Conservation (phyloP, 805 yeast genomes). For the Ogataea nakhonphanomensis region DNA sequence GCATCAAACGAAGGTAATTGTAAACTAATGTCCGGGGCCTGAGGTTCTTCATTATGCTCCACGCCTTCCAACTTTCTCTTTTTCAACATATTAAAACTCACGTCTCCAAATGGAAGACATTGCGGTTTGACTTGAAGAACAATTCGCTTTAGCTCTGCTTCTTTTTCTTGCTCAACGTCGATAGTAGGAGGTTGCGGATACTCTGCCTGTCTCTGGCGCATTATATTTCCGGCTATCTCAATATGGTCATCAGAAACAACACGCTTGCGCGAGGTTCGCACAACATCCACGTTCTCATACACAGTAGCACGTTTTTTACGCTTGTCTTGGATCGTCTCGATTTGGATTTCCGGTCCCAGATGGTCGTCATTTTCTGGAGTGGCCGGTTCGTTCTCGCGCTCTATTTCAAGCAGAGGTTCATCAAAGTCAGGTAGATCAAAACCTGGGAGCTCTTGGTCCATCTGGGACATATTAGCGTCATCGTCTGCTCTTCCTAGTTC, state of each 20-base stretch:
- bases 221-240: slow-evolving; percentile 41
- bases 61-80: slow-evolving; percentile 15
- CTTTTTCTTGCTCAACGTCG: slow-evolving; percentile 1
- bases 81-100: slow-evolving; percentile 12
- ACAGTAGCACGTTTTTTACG: slow-evolving; percentile 29
- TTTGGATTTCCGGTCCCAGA: slow-evolving; percentile 3
- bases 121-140: slow-evolving; percentile 10
- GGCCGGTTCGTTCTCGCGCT: slow-evolving; percentile 15
- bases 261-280: slow-evolving; percentile 46
- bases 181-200: slow-evolving; percentile 20
- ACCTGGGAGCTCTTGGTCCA: slow-evolving; percentile 38
- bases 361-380: slow-evolving; percentile 13
- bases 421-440: slow-evolving; percentile 37
- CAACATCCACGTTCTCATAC: slow-evolving; percentile 38
- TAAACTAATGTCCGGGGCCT: slow-evolving; percentile 8
- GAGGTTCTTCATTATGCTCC: neutral
- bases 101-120: slow-evolving; percentile 12
- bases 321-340: slow-evolving; percentile 9
- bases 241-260: slow-evolving; percentile 43
- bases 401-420: slow-evolving; percentile 24
- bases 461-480: slow-evolving; percentile 20
- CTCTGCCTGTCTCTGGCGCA: slow-evolving; percentile 31
- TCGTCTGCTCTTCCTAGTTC: slow-evolving; percentile 51
- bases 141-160: slow-evolving; percentile 4
- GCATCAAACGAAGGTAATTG: slow-evolving; percentile 16